A percentile compares a stretch with the other conserved stretches of the same genome.
phyloP scores from a whole-genome alignment of 1,284 basidiomycete species.

The Thelephora terrestris region DNA sequence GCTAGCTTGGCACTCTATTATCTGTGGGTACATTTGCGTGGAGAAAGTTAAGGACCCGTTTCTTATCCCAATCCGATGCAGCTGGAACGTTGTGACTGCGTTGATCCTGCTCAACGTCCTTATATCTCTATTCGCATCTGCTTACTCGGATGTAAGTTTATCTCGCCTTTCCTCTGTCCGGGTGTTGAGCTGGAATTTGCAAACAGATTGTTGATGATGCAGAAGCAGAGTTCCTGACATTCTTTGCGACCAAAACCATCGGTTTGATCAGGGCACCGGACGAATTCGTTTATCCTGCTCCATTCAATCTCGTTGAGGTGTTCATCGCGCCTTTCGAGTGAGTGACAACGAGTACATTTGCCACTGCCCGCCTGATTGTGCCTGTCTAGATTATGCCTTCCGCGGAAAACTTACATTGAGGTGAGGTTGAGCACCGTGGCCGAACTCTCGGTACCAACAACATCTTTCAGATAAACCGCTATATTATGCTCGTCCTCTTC shows the following conservation, averaged over 20 bases:
- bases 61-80: constrained; percentile 19
- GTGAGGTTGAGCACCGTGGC: constrained; percentile 22
- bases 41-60: background rate
- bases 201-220: constrained; percentile 49
- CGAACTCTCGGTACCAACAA: constrained; percentile 2
- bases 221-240: constrained; percentile 75
- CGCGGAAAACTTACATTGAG: constrained; percentile 41
- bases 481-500: constrained; percentile 72
- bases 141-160: constrained; percentile 73
- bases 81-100: constrained; percentile 82
- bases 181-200: background rate
- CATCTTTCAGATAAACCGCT: constrained; percentile 52
- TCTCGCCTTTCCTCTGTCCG: constrained; percentile 1
- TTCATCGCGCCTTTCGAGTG: constrained; percentile 81
- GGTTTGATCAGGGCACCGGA: constrained; percentile 81
- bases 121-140: constrained; percentile 89
- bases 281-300: constrained; percentile 61
- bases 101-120: constrained; percentile 90
- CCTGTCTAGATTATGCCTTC: constrained; percentile 36
- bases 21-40: constrained; percentile 35
- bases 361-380: background rate
- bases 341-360: constrained; percentile 18
- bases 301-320: constrained; percentile 81
- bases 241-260: constrained; percentile 81
- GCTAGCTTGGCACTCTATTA: constrained; percentile 77